Evolutionary conservation across 1,284 basidiomycete species (phyloP), one percentile per base, ranked within the genome.

Genomic region (Filobasidium uniguttulatum): DNA sequence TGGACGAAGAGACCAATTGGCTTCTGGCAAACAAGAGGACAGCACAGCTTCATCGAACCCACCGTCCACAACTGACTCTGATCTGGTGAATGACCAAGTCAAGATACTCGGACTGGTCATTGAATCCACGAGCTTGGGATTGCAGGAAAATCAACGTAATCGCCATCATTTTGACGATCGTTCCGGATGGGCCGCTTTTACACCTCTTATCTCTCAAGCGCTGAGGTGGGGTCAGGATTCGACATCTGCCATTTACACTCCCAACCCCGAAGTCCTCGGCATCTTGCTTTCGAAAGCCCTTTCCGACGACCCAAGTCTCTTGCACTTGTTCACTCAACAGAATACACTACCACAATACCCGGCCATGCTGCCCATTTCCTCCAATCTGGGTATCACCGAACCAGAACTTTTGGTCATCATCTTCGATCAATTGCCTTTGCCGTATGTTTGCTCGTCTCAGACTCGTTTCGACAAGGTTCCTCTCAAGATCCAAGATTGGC

Each of bases 331-430:
- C 23, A 4, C 19, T n/a, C 26, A 5, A 29, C 17, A 15, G 31
- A 19, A 1, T 6, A 23, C 6, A n/a, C 33, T 49, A 15, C 41
- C 31, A 14, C 29, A 34, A 10, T 55, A 40, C 12, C 53, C 53
- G 5, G 46, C 40, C 4, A 12, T 33, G 9, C 44, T 51, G n/a
- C 48, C 49, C 3, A 55, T 55, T 22, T 51, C 53, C 4, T 44
- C 53, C 4, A 41, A 55, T 31, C 26, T 55, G 25, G 35, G 28
- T 8, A n/a, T 55, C 19, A 48, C 53, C 12, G 30, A 55, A 20
- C 41, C 53, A 20, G 3, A 33, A 7, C 28, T 55, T 12, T 23
- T 55, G 26, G 45, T 46, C 6, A 23, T 48, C 12, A 37, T 55
- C 9, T 41, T 55, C 36, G 46, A 47, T 23, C 29, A 47, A 8